phyloP scores from a whole-genome alignment of 345 rosid genomes.

The Sisymbrium altissimum region DNA sequence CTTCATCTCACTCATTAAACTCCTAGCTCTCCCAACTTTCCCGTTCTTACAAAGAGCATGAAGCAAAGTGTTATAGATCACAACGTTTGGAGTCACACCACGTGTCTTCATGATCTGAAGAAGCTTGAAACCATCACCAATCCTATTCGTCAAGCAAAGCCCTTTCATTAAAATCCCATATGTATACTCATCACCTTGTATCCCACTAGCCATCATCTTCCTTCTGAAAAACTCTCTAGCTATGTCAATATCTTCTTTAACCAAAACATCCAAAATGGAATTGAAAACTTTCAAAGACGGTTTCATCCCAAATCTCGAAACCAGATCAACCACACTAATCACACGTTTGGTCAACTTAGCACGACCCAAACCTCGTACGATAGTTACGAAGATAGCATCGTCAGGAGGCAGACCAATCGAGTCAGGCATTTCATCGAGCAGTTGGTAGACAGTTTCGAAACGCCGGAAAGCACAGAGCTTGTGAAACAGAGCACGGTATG shows the following conservation, averaged over 20 bases:
- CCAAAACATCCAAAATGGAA: constrained; percentile 73
- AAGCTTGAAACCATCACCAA: constrained; percentile 79
- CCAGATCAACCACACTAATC: constrained; percentile 53
- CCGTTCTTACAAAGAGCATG: constrained; percentile 68
- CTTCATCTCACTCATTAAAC: constrained; percentile 69
- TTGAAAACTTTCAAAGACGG: constrained; percentile 72
- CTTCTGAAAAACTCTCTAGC: constrained; percentile 73
- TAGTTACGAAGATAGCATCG: constrained; percentile 58
- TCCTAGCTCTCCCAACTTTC: constrained; percentile 77
- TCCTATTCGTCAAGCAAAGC: constrained; percentile 82
- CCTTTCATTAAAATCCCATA: constrained; percentile 90
- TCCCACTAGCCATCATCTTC: constrained; percentile 68
- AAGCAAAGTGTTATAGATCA: constrained; percentile 70
- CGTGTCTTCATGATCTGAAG: constrained; percentile 65
- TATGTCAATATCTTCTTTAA: constrained; percentile 79
- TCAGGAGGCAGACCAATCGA: constrained; percentile 65
- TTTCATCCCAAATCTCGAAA: constrained; percentile 39
- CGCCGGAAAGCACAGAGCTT: constrained; percentile 62
- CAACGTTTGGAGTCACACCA: constrained; percentile 50
- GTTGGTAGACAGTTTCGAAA: constrained; percentile 51
- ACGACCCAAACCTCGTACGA: constrained; percentile 66
- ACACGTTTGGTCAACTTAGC: constrained; percentile 50
- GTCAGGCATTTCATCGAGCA: constrained; percentile 91
- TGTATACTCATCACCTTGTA: constrained; percentile 77
- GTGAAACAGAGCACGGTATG: constrained; percentile 65